A percentile compares a stretch with the other conserved stretches of the same genome.
Evolutionary conservation across 225 moss, liverwort and hornwort genomes (phyloP).

Genomic region (Climacium dendroides): DNA sequence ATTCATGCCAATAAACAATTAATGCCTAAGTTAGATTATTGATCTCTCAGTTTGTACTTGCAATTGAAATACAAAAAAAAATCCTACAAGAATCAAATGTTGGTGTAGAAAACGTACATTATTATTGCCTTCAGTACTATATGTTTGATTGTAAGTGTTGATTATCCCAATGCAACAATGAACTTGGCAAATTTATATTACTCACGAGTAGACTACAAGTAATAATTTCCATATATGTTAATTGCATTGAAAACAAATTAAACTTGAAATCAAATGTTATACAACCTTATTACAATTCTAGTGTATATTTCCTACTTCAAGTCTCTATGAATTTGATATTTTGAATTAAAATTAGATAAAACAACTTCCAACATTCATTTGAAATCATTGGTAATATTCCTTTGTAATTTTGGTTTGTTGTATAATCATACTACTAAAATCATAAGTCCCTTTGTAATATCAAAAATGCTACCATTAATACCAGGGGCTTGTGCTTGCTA

Average conservation of each 20-base stretch:
- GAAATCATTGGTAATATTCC: not conserved
- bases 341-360: not conserved
- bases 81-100: no score
- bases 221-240: not conserved
- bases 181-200: not conserved
- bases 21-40: not conserved
- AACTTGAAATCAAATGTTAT: fast-evolving
- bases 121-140: not conserved
- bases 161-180: not conserved
- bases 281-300: not conserved
- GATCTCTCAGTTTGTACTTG: not conserved
- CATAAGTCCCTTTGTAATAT: no score
- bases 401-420: not conserved
- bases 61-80: not conserved
- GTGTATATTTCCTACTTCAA: not conserved
- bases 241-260: not conserved
- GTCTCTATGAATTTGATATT: not conserved
- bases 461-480: no score
- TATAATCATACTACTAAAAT: not conserved
- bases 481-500: no score
- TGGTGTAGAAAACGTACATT: not conserved
- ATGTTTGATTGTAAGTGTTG: not conserved
- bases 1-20: not conserved
- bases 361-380: not conserved
- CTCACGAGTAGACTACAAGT: not conserved